Base-by-base conservation (phyloP, 345 rosid genomes). In the Arabidopsis suecica region DNA sequence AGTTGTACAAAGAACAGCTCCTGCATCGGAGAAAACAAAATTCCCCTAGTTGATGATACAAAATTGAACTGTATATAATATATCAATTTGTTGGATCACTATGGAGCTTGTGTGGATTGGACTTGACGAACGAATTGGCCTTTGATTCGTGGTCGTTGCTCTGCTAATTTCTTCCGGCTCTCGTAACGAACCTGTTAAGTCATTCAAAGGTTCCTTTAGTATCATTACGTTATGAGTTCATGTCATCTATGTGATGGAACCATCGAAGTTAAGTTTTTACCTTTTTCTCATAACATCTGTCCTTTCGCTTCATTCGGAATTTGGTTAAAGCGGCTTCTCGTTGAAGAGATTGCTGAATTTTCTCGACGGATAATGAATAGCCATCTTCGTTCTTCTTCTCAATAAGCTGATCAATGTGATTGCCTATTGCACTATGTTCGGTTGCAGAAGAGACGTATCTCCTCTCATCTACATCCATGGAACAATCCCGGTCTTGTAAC, bases 241-340 rank as follows among this genome's bases (percentile, higher is more conserved):
- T 28, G 32, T 28, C 32, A 5, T 44, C 9, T 25, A 3, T 16
- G 51, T 8, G 7, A 22, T 28, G 64, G 6, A 61, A 30, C 42
- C 34, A 48, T 50, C 58, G 11, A 64, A 33, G 72, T 68, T 41
- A 28, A 28, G 61, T 65, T 37, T 45, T 33, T 85, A 92, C 98
- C 98, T 89, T 95, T 84, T 92, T 95, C 69, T 89, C 97, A 59
- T 73, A 95, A 83, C 99, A 92, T 72, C 98, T 86, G 58, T 92
- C 99, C 70, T 95, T 95, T 11, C 97, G 93, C 87, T 95, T 95
- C 87, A 89, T 42, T 38, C 99, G 89, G 78, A 95, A 95, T 82
- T 92, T 92, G 41, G 23, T 88, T 14, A 95, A 80, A 73, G 98
- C 99, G 2, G 93, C 98, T 86, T 92, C 96, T 65, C 99, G 88